Base-by-base conservation (phyloP, 2,329 filamentous ascomycete genomes). In the Phialophora chinensis region DNA sequence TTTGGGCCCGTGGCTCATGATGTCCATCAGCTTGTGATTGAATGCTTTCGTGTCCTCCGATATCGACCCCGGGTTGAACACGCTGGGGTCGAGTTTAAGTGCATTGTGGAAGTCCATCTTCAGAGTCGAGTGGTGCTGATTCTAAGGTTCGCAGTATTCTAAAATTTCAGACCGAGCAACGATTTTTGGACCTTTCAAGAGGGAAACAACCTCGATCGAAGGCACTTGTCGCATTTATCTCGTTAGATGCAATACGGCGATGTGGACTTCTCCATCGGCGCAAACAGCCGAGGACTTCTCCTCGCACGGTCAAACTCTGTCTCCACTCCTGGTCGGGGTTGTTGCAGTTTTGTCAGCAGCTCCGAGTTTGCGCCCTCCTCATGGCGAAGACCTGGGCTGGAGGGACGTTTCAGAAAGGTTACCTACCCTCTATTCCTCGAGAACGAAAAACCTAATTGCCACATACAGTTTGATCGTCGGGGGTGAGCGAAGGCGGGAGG, bases 1-100 rank as follows among this genome's bases (percentile, higher is more conserved):
- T 69, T 79, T 77, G 3, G 83, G 82, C 0, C 77, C 80, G 20
- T 75, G 73, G 14, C 77, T 76, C 73, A 78, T 80, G 20, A 83
- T 69, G 17, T 72, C 69, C 66, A 68, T 68, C 20, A 72, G 62
- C 42, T 63, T 61, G 27, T 71, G 38, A 53, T 73, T 73, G 66
- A 73, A 73, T 8, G 63, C 68, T 50, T 70, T 59, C 29, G 69
- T 69, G 5, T 73, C 69, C n/a, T 66, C 61, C 12, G 69, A 63
- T 49, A 73, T 72, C 8, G 65, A 47, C n/a, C 65, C 60, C 52
- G 65, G 54, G 56, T 65, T 68, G 38, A 72, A 72, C 35, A 68
- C 63, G 49, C 35, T 60, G 5, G 66, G 20, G 38, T 72, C 71
- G 35, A 72, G 55, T 5, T 44, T 63, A 25, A 71, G 42, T 11